Percentiles rank a stretch among this genome's conserved stretches.
phyloP scores from a whole-genome alignment of 2,329 filamentous ascomycete genomes.

The Catunica adiposa region DNA sequence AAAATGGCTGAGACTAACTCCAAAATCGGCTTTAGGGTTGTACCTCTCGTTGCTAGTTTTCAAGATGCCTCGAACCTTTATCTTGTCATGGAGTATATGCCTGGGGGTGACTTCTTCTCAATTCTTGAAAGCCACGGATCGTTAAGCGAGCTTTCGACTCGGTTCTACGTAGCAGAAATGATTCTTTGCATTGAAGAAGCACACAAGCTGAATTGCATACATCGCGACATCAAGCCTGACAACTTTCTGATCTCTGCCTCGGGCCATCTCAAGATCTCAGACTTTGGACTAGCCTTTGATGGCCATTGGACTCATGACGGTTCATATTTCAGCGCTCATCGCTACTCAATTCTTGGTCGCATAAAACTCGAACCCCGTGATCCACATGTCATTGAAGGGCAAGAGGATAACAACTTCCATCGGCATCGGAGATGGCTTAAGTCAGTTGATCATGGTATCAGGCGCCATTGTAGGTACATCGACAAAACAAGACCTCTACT shows the following conservation, averaged over 20 bases:
- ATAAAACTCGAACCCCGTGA: constrained; percentile 56
- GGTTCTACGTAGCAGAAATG: constrained; percentile 91
- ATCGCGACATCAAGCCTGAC: constrained; percentile 91
- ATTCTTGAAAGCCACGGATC: constrained; percentile 72
- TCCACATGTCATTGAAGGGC: constrained; percentile 22
- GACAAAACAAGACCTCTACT: constrained; percentile 29
- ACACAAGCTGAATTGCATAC: constrained; percentile 76
- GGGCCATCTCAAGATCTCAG: constrained; percentile 86
- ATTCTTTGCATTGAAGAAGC: constrained; percentile 86
- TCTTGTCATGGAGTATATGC: constrained; percentile 96
- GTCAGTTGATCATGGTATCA: constrained; percentile 25
- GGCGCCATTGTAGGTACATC: constrained; percentile 14
- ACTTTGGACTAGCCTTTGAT: constrained; percentile 90
- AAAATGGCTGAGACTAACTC: too few species aligned
- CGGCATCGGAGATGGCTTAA: constrained; percentile 12
- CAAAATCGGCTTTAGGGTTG: constrained; percentile 43
- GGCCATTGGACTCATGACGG: constrained; percentile 90
- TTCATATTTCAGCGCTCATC: constrained; percentile 67
- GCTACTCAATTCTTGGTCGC: constrained; percentile 62
- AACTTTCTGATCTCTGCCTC: constrained; percentile 84
- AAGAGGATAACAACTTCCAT: constrained; percentile 18
- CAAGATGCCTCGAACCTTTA: constrained; percentile 75
- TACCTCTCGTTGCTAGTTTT: constrained; percentile 75
- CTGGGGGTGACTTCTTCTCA: constrained; percentile 84
- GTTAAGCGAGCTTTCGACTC: constrained; percentile 59